Percentiles rank a stretch among this genome's conserved stretches.
Evolutionary conservation across 2,329 filamentous ascomycete species (phyloP).

Genomic region (Teratosphaeria destructans): DNA sequence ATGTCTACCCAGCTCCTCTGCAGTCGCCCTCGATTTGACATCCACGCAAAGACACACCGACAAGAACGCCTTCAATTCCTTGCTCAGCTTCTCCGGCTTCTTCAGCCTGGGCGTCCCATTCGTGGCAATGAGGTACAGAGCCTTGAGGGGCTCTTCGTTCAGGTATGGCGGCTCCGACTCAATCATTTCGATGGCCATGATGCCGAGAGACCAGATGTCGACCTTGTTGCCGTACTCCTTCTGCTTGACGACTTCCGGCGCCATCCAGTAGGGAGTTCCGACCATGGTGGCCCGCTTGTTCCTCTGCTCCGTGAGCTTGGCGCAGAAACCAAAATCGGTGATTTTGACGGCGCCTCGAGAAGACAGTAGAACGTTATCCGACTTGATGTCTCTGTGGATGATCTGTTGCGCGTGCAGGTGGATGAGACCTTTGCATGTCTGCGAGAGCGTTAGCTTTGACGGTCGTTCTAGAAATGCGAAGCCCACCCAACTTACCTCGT

Average conservation of each 20-base stretch:
- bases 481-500: conserved; percentile 58
- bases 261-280: conserved; percentile 99
- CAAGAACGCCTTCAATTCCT: conserved; percentile 94
- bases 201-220: conserved; percentile 96
- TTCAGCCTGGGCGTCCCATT: conserved; percentile 94
- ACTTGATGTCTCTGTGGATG: conserved; percentile 98
- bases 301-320: conserved; percentile 93
- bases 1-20: conserved; percentile 77
- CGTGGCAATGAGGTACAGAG: conserved; percentile 92
- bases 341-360: conserved; percentile 85
- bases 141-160: conserved; percentile 95
- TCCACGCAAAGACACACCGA: conserved; percentile 95
- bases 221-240: conserved; percentile 98
- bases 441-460: neutral
- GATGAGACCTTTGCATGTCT: conserved; percentile 92
- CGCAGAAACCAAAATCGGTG: conserved; percentile 99
- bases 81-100: conserved; percentile 95
- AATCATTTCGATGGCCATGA: conserved; percentile 99
- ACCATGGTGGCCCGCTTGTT: conserved; percentile 99
- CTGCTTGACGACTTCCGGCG: conserved; percentile 96
- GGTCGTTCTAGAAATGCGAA: neutral
- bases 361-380: conserved; percentile 92
- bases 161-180: conserved; percentile 96
- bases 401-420: conserved; percentile 94
- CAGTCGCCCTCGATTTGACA: conserved; percentile 85